Percentiles rank a stretch among this genome's conserved stretches.
Evolutionary conservation across 257 asterid species (phyloP).

Genomic region (Capsicum pubescens): DNA sequence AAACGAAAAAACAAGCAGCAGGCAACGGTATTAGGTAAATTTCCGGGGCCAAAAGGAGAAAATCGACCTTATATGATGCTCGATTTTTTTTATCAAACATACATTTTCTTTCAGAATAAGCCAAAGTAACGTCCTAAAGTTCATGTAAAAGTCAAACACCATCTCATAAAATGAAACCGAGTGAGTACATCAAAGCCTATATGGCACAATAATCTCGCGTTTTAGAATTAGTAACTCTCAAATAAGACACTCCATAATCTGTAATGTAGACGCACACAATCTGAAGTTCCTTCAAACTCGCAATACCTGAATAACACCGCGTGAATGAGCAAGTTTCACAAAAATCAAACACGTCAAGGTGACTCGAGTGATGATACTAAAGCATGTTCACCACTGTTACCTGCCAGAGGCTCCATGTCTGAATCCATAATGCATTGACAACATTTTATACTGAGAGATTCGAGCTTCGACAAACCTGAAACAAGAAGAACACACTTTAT

Average conservation of each 20-base stretch:
- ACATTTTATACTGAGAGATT: constrained; percentile 77
- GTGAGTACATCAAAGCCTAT: no score
- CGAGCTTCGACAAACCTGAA: constrained; percentile 79
- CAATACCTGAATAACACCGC: not conserved
- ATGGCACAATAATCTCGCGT: no score
- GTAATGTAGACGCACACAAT: constrained; percentile 11
- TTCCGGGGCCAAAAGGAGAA: no score
- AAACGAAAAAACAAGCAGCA: not conserved
- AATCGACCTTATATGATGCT: no score
- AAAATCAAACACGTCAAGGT: not conserved
- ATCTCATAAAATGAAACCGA: no score
- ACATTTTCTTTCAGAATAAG: no score
- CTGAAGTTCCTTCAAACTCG: constrained; percentile 24
- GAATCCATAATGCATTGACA: constrained; percentile 89
- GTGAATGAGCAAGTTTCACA: not conserved
- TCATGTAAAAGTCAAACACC: no score
- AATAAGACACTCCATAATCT: constrained; percentile 15
- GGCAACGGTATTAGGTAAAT: no score
- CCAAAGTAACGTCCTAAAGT: no score
- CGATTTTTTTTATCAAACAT: no score
- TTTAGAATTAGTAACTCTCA: constrained; percentile 21
- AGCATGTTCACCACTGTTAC: constrained; percentile 38
- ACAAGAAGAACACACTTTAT: not conserved
- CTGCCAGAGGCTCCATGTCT: constrained; percentile 82
- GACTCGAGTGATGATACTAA: not conserved